These are phyloP conservation scores for Aspergillus vadensis DNA, from an alignment of 2,329 filamentous ascomycete species.

Conservation along the genomic window DNA sequence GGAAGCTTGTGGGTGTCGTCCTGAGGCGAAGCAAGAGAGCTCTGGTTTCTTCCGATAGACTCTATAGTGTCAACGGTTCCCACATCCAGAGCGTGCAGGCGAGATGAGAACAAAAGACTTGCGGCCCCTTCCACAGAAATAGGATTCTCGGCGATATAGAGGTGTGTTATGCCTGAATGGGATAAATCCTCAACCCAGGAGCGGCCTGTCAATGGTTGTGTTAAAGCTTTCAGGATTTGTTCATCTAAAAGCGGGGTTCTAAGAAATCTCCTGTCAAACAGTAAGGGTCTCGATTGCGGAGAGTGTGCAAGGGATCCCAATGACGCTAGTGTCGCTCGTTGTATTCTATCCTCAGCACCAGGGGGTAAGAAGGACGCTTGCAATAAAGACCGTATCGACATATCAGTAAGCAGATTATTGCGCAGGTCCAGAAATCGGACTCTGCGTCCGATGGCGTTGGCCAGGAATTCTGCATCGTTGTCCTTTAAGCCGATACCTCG, in stretches of 20 bases:
- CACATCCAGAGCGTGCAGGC: constrained; percentile 58
- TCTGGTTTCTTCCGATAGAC: constrained; percentile 24
- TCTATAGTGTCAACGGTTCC: constrained; percentile 49
- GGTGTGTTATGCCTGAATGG: constrained; percentile 59
- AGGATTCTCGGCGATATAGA: constrained; percentile 59
- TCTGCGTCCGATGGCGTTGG: constrained; percentile 53
- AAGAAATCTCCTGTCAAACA: constrained; percentile 24
- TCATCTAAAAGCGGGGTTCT: constrained; percentile 44
- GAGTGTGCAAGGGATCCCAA: background rate
- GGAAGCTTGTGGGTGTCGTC: constrained; percentile 38
- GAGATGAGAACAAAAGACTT: constrained; percentile 53
- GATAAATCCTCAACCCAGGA: constrained; percentile 59
- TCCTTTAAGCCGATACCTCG: constrained; percentile 57
- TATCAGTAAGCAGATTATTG: constrained; percentile 60
- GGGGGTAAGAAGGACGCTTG: constrained; percentile 51
- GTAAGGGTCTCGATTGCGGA: background rate
- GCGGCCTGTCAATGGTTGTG: constrained; percentile 53
- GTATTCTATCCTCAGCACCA: constrained; percentile 6
- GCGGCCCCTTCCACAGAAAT: constrained; percentile 59
- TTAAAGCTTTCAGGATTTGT: constrained; percentile 53
- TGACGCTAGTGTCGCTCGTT: constrained; percentile 5
- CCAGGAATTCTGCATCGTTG: constrained; percentile 54
- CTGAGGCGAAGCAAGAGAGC: constrained; percentile 11
- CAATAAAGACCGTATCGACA: constrained; percentile 54
- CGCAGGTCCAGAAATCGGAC: constrained; percentile 60